A percentile compares a stretch with the other conserved stretches of the same genome.
phyloP scores from a whole-genome alignment of 257 asterid genomes.

The Penstemon davidsonii region DNA sequence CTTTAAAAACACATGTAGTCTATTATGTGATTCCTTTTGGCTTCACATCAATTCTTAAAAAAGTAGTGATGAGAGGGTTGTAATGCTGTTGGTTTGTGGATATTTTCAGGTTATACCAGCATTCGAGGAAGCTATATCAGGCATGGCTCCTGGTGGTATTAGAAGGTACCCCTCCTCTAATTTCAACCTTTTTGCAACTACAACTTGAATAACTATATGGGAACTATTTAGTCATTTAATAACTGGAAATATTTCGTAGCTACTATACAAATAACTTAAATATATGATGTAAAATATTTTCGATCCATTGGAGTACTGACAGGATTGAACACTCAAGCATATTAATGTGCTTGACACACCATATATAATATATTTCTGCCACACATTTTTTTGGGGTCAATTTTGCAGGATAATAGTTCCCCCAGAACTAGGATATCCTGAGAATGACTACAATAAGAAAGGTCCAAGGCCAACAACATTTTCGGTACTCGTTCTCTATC shows the following conservation, averaged over 20 bases:
- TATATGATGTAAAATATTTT: not conserved
- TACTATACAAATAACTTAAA: not conserved
- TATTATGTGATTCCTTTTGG: not conserved
- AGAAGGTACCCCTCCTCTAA: constrained; percentile 55
- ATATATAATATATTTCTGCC: not conserved
- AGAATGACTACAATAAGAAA: constrained; percentile 85
- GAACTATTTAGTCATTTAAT: not conserved
- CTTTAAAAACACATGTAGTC: not conserved
- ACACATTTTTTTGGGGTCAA: constrained; percentile 20
- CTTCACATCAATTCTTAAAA: not conserved
- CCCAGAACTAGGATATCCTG: constrained; percentile 96
- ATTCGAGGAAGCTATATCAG: constrained; percentile 88
- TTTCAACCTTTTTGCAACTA: not conserved
- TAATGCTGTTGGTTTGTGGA: constrained; percentile 29
- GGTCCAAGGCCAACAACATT: constrained; percentile 97
- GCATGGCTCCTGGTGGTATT: constrained; percentile 91
- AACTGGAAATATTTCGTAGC: not conserved
- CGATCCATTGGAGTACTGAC: not conserved
- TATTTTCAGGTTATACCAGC: constrained; percentile 89
- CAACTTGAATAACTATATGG: not conserved
- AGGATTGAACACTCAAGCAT: not conserved
- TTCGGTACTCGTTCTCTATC: constrained; percentile 54
- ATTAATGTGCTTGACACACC: not conserved
- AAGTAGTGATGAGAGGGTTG: constrained; percentile 14
- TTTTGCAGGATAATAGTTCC: constrained; percentile 81